Percentiles rank a stretch among this genome's conserved stretches.
Conservation (phyloP, 2,329 filamentous ascomycete genomes). For the Mycosphaerelloides madeirae region DNA sequence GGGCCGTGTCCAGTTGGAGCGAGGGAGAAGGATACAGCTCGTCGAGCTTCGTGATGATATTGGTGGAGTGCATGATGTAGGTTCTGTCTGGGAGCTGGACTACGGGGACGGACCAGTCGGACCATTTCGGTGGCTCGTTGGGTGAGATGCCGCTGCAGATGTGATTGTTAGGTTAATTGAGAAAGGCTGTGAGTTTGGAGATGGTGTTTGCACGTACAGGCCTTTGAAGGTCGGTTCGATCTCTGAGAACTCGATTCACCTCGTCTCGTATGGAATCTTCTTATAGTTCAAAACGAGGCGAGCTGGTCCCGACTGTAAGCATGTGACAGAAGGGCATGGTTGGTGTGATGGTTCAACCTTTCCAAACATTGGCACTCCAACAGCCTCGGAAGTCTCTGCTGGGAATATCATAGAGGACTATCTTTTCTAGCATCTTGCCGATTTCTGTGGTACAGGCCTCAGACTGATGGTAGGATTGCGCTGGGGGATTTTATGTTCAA, state of each 20-base stretch:
- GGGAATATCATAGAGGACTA: slow-evolving; percentile 17
- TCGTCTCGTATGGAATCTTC: slow-evolving; percentile 10
- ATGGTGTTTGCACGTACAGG: too few relatives aligned
- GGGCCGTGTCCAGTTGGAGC: slow-evolving; percentile 15
- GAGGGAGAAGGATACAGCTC: slow-evolving; percentile 13
- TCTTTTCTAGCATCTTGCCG: slow-evolving; percentile 1
- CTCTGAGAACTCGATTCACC: background rate
- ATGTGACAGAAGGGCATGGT: background rate
- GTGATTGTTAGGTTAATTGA: too few relatives aligned
- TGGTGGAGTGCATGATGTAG: slow-evolving; percentile 20
- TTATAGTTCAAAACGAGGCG: slow-evolving; percentile 37
- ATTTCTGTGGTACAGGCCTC: too few relatives aligned
- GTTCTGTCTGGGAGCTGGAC: slow-evolving; percentile 15
- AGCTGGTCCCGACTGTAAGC: background rate
- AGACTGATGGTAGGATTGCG: too few relatives aligned
- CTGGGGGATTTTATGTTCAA: too few relatives aligned
- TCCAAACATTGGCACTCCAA: slow-evolving; percentile 69
- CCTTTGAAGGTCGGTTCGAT: background rate
- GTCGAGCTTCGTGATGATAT: slow-evolving; percentile 20
- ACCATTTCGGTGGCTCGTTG: slow-evolving; percentile 8
- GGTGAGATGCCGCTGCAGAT: slow-evolving; percentile 17
- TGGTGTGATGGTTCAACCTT: slow-evolving; percentile 35
- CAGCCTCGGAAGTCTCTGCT: slow-evolving; percentile 33
- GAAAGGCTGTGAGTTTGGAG: too few relatives aligned
- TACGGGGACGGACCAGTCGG: slow-evolving; percentile 16